Conservation (phyloP, 768 basidiomycete species). For the Rhodotorula babjevae region DNA sequence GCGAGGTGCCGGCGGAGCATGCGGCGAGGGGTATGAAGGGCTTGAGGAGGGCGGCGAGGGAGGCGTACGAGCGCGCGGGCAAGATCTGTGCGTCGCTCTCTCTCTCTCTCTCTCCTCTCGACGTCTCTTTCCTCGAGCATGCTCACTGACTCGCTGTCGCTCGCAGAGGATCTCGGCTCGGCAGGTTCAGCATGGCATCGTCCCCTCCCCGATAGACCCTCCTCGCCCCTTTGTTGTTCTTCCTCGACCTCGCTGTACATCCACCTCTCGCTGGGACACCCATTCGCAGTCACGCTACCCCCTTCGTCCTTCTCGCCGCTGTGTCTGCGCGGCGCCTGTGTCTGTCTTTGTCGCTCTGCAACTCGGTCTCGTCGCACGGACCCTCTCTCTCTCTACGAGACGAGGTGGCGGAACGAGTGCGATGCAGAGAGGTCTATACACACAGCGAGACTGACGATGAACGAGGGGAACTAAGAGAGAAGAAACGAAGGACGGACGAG, state of each 20-base stretch:
- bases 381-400: no score
- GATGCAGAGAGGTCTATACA: no score
- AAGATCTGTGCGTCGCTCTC: background rate
- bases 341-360: background rate
- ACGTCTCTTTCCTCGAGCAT: background rate
- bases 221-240: no score
- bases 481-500: background rate
- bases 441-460: no score
- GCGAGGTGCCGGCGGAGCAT: slow-evolving; percentile 27
- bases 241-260: no score
- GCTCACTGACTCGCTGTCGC: background rate
- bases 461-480: no score
- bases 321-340: background rate
- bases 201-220: background rate
- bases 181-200: no score
- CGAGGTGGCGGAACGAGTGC: no score
- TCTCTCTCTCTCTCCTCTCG: background rate
- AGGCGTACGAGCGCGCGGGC: slow-evolving; percentile 8
- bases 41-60: background rate
- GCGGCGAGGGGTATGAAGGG: slow-evolving; percentile 30
- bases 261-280: no score
- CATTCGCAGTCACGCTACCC: background rate
- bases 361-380: no score
- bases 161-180: no score
- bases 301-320: background rate